These are phyloP conservation scores for Funneliformis caledonium DNA, from an alignment of 371 early-diverging fungal genomes.

Conservation along the genomic window DNA sequence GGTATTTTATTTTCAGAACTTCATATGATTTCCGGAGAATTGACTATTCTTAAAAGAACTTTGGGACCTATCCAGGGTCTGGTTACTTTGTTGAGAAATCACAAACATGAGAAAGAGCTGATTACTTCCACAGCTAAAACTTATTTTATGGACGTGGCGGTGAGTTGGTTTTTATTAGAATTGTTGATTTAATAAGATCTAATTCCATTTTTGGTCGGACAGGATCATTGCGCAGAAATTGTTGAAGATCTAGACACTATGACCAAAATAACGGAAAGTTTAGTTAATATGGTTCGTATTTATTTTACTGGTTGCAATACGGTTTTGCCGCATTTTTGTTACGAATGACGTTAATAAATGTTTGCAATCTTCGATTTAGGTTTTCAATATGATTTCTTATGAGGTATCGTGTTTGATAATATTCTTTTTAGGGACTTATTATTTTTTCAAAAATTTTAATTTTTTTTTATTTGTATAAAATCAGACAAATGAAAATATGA, in stretches of 20 bases:
- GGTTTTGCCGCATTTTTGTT: neutral
- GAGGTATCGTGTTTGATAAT: constrained; percentile 30
- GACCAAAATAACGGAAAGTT: constrained; percentile 45
- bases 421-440: neutral
- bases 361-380: constrained; percentile 36
- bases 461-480: neutral
- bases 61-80: constrained; percentile 49
- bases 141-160: constrained; percentile 52
- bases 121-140: constrained; percentile 42
- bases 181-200: neutral
- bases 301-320: neutral
- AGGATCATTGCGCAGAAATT: constrained; percentile 52
- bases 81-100: constrained; percentile 44
- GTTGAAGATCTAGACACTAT: constrained; percentile 51
- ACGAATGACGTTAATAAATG: neutral
- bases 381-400: constrained; percentile 52
- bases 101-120: constrained; percentile 42
- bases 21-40: constrained; percentile 48
- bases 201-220: neutral
- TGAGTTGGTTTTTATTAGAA: neutral
- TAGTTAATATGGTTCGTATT: constrained; percentile 49
- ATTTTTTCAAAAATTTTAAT: neutral
- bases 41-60: constrained; percentile 48
- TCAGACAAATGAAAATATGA: constrained; percentile 53
- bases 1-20: constrained; percentile 39